A percentile compares a stretch with the other conserved stretches of the same genome.
These are phyloP conservation scores for Tricholomella constricta DNA, from an alignment of 768 basidiomycete species.

Conservation along the genomic window DNA sequence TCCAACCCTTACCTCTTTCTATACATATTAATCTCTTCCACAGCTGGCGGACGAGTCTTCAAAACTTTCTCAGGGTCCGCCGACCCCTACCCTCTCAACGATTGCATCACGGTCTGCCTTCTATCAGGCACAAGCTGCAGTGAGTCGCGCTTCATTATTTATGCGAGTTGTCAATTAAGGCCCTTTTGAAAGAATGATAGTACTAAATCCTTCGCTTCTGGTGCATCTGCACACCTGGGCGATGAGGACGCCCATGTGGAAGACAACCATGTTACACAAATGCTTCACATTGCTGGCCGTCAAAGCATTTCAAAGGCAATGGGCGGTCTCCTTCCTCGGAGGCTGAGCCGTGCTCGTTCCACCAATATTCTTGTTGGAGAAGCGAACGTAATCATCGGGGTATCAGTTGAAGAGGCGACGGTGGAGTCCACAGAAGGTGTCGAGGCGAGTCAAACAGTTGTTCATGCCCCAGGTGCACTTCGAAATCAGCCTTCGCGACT, in stretches of 20 bases:
- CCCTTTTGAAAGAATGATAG: constrained; percentile 41
- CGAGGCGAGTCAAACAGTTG: constrained; percentile 30
- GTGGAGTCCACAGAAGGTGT: constrained; percentile 30
- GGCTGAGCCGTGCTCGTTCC: constrained; percentile 45
- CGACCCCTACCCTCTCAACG: constrained; percentile 36
- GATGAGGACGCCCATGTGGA: constrained; percentile 36
- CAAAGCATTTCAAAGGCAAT: constrained; percentile 44
- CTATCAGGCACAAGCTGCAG: constrained; percentile 46
- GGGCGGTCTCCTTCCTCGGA: constrained; percentile 44
- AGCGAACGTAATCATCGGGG: constrained; percentile 42
- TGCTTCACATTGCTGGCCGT: constrained; percentile 48
- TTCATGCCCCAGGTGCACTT: constrained; percentile 33
- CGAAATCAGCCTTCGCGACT: constrained; percentile 38
- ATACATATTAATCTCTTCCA: constrained; percentile 18
- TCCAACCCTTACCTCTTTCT: constrained; percentile 7
- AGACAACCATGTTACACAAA: constrained; percentile 49
- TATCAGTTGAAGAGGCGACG: constrained; percentile 51
- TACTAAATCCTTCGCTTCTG: constrained; percentile 46
- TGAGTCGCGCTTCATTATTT: constrained; percentile 23
- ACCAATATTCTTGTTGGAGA: constrained; percentile 35
- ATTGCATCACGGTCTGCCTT: constrained; percentile 49
- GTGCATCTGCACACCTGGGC: constrained; percentile 35
- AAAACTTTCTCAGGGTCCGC: constrained; percentile 24
- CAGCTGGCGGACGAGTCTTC: constrained; percentile 24
- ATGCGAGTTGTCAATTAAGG: constrained; percentile 4